Evolutionary conservation across 805 yeast genomes (phyloP), one percentile per base, ranked within the genome.

Genomic region (Candida ponderosae): DNA sequence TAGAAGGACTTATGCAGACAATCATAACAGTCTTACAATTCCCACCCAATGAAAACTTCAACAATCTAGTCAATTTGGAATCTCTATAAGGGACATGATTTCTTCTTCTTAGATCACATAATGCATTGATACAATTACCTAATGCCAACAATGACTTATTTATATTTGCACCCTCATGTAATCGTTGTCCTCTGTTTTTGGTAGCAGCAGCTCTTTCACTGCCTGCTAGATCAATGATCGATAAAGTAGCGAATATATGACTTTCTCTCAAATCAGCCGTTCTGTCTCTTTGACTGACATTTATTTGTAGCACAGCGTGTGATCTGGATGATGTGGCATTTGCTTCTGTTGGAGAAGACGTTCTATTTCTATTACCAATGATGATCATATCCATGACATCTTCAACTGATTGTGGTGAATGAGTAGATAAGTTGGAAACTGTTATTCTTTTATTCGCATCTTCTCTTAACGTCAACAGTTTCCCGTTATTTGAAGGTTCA

Each of bases 11-110:
- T 4, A 90, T 74, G 59, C 97, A 90, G 2, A 88, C 97, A 46
- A 90, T 85, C 97, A 90, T 90, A 5, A 87, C 89, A 0, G 97
- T 90, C 54, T 84, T 82, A 60, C 97, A 90, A 54, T 87, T 86
- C 0, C 97, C 97, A 4, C 96, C 96, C 13, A 90, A 63, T 0
- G 96, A 88, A 53, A 85, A 87, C 54, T 89, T 87, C 39, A 90
- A 68, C 35, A 90, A 65, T 45, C 97, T 63, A 0, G 97, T 90
- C 37, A 90, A 66, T 51, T 89, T 89, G 7, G 95, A 86, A 56
- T 90, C 95, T 48, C 97, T 63, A 57, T 85, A 90, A 0, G 97
- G 97, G 10, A 90, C 74, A 61, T 88, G 96, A 44, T 72, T 67
- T 41, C 74, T 62, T 48, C 73, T 69, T 39, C 79, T 68, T 5